phyloP scores from a whole-genome alignment of 2,329 filamentous ascomycete genomes.

The Claviceps capensis region DNA sequence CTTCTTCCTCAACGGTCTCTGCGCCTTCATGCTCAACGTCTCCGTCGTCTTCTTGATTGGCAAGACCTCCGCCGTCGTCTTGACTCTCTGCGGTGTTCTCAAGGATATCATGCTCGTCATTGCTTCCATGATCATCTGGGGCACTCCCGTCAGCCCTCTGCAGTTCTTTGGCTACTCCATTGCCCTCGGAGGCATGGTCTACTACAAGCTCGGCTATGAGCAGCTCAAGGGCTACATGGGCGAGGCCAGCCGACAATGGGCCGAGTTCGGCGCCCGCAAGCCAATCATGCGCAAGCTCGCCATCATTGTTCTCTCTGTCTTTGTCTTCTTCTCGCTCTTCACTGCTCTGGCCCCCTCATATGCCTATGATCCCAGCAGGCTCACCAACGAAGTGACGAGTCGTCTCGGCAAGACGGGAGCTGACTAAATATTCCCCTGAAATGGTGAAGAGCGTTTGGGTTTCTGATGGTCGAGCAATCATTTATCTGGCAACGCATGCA shows the following conservation, averaged over 20 bases:
- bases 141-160: slow-evolving; percentile 56
- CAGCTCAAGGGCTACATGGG: slow-evolving; percentile 68
- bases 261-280: slow-evolving; percentile 67
- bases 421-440: slow-evolving; percentile 3
- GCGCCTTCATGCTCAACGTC: slow-evolving; percentile 72
- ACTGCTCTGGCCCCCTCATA: slow-evolving; percentile 51
- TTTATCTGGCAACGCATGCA: neutral
- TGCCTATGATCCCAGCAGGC: slow-evolving; percentile 38
- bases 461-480: neutral
- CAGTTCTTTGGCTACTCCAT: slow-evolving; percentile 79
- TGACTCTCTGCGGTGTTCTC: slow-evolving; percentile 76
- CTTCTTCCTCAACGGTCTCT: slow-evolving; percentile 61
- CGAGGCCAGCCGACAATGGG: slow-evolving; percentile 65
- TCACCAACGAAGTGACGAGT: slow-evolving; percentile 33
- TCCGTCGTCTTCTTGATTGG: slow-evolving; percentile 80
- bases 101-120: slow-evolving; percentile 77
- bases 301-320: slow-evolving; percentile 48
- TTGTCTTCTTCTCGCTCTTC: slow-evolving; percentile 57
- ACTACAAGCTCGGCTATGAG: slow-evolving; percentile 77
- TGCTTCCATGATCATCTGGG: slow-evolving; percentile 72
- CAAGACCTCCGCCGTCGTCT: slow-evolving; percentile 74
- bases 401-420: slow-evolving; percentile 29
- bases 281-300: slow-evolving; percentile 68
- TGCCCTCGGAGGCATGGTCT: slow-evolving; percentile 60
- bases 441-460: neutral